phyloP scores from a whole-genome alignment of 192 early-diverging fungal genomes.

The Backusella tarrabulga region DNA sequence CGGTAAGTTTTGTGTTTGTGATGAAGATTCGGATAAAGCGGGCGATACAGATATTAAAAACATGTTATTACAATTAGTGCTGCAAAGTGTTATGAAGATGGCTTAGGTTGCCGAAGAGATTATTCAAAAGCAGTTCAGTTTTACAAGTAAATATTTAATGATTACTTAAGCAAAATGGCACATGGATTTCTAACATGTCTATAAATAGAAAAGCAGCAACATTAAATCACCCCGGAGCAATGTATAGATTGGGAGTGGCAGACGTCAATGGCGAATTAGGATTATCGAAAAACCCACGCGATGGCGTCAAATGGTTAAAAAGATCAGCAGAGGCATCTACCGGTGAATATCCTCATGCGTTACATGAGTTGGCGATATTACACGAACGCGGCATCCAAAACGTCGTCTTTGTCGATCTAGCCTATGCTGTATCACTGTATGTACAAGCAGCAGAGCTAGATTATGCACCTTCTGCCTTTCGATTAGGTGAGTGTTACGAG shows the following conservation, averaged over 20 bases:
- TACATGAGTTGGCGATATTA: conserved; percentile 57
- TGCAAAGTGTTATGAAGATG: conserved; percentile 65
- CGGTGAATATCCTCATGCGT: conserved; percentile 56
- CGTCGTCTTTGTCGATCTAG: conserved; percentile 56
- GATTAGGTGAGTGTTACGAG: conserved; percentile 62
- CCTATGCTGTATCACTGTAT: conserved; percentile 62
- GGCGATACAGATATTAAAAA: too few species aligned
- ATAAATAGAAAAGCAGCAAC: conserved; percentile 61
- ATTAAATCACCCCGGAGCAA: conserved; percentile 63
- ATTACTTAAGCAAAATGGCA: neutral
- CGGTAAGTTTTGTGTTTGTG: conserved; percentile 26
- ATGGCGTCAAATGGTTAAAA: conserved; percentile 63
- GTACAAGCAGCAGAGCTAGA: conserved; percentile 63
- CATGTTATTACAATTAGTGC: conserved; percentile 25
- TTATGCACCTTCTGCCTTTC: conserved; percentile 62
- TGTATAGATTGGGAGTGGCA: conserved; percentile 63
- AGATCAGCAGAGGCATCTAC: conserved; percentile 57
- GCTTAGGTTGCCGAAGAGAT: conserved; percentile 59
- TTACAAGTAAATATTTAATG: conserved; percentile 50
- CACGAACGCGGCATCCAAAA: conserved; percentile 61
- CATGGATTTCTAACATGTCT: neutral
- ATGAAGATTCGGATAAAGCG: too few species aligned
- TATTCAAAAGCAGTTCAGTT: conserved; percentile 63
- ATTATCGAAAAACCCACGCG: conserved; percentile 50
- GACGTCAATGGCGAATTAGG: conserved; percentile 61